Base-by-base conservation (phyloP, 768 basidiomycete genomes). In the Sporobolomyces pararoseus region DNA sequence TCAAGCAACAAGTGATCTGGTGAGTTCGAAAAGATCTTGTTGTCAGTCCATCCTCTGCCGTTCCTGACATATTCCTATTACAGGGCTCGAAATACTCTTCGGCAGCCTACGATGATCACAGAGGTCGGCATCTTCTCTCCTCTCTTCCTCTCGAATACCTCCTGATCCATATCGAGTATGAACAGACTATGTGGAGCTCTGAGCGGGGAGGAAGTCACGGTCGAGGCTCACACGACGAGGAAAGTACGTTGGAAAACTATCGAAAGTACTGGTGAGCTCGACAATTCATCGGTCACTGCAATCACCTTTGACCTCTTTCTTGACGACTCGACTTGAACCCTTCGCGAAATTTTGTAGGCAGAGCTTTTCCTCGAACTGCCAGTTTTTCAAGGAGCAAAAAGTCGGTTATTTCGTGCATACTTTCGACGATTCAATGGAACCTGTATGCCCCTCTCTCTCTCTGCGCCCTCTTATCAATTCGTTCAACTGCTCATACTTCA, bases 391-490 rank as follows among this genome's bases (percentile, higher is more conserved):
- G 37, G n/a, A 21, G 31, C 9, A 55, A 4, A 0, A 65, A 32
- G 54, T 49, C 2, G 69, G 69, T 19, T 71, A 54, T 35, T 71
- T 66, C 34, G 46, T 65, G 10, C 69, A 71, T 31, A 62, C 61
- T 3, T 71, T 12, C 37, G 29, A 42, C 25, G 69, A 71, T 21
- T 34, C 34, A 10, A 25, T 31, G 31, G 69, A 71, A 54, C 52
- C 59, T 6, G 69, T 61, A 16, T 21, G 66, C 46, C 27, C 35
- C 5, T 12, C 34, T 27, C 21, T 19, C 7, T 13, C 12, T 29
- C 55, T 25, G 27, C 46, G 1, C n/a, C 19, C 23, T 13, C 21
- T 32, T 6, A 13, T 14, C 52, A 46, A 14, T 4, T 4, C 19
- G 21, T 35, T 55, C 27, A 55, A 19, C 35, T 5, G 34, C 6